A percentile compares a stretch with the other conserved stretches of the same genome.
Conservation (phyloP, 805 yeast species). For the Monosporozyma siamensis region DNA sequence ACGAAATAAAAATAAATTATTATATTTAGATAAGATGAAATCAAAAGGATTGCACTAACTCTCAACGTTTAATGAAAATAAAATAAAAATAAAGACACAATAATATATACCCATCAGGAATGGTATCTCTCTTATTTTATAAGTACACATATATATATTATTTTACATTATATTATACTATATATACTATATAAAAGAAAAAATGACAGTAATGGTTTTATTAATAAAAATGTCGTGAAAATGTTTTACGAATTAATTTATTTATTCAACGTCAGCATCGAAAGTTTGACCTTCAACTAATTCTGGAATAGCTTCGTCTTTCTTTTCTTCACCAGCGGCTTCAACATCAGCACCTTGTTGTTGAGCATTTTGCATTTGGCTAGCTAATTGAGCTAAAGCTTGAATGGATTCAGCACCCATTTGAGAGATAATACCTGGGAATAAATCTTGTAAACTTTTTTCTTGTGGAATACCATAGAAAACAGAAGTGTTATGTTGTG, state of each 20-base stretch:
- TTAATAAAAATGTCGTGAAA: background rate
- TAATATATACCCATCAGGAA: too few species aligned
- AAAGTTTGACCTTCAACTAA: slow-evolving; percentile 26
- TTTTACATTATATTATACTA: slow-evolving; percentile 1
- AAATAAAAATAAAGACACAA: too few species aligned
- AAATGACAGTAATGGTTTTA: background rate
- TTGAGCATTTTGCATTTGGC: slow-evolving; percentile 60
- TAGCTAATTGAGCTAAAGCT: slow-evolving; percentile 81
- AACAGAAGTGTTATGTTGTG: slow-evolving; percentile 83
- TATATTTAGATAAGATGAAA: slow-evolving; percentile 13
- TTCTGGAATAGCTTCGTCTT: slow-evolving; percentile 62
- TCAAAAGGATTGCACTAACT: too few species aligned
- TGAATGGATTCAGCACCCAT: slow-evolving; percentile 92
- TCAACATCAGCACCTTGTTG: slow-evolving; percentile 42
- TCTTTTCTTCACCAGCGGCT: slow-evolving; percentile 39
- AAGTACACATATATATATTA: slow-evolving; percentile 2
- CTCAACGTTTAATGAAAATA: too few species aligned
- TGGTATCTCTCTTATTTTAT: too few species aligned
- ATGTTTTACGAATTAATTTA: background rate
- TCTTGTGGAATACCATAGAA: slow-evolving; percentile 93
- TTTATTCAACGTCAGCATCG: slow-evolving; percentile 34
- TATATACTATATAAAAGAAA: background rate
- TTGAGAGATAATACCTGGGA: slow-evolving; percentile 92
- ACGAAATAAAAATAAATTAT: slow-evolving; percentile 50
- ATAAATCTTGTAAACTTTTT: slow-evolving; percentile 81